Evolutionary conservation across 2,329 filamentous ascomycete genomes (phyloP).

Genomic region (Ambrosiella xylebori): DNA sequence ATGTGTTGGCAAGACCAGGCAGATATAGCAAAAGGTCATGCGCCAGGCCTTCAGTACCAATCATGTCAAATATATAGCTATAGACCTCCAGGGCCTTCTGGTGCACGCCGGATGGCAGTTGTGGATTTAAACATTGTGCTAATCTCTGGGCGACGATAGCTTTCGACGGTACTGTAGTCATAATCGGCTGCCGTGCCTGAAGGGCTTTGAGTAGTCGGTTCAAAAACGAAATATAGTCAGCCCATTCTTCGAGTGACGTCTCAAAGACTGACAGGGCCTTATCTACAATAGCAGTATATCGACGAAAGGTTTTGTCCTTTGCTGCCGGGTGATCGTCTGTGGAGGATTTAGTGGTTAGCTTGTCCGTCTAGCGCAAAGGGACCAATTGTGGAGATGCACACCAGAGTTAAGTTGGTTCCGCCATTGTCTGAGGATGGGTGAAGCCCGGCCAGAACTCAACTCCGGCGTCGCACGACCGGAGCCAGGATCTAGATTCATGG

Average conservation of each 20-base stretch:
- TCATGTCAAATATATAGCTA: conserved; percentile 68
- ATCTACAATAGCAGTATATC: conserved; percentile 80
- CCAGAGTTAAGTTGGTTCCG: conserved; percentile 62
- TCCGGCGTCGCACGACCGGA: conserved; percentile 50
- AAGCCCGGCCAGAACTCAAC: conserved; percentile 59
- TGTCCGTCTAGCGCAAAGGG: not conserved
- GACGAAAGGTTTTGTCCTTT: conserved; percentile 57
- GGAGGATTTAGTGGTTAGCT: not conserved
- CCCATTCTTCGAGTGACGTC: conserved; percentile 91
- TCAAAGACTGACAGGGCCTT: conserved; percentile 81
- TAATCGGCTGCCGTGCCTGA: conserved; percentile 62
- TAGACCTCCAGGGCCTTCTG: conserved; percentile 96
- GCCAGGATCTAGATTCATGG: conserved; percentile 17
- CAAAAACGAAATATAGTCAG: conserved; percentile 95
- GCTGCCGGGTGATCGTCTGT: conserved; percentile 33
- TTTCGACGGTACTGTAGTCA: conserved; percentile 64
- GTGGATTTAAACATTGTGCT: conserved; percentile 86
- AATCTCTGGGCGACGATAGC: conserved; percentile 71
- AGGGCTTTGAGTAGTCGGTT: conserved; percentile 82
- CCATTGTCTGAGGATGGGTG: conserved; percentile 58
- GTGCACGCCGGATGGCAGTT: conserved; percentile 86
- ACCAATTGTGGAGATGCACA: conserved; percentile 25
- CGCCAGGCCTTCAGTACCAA: conserved; percentile 65
- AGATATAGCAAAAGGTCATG: conserved; percentile 75
- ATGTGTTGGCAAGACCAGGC: conserved; percentile 70